These are phyloP conservation scores for Penicillium robsamsonii DNA, from an alignment of 495 filamentous ascomycete genomes.

Conservation along the genomic window DNA sequence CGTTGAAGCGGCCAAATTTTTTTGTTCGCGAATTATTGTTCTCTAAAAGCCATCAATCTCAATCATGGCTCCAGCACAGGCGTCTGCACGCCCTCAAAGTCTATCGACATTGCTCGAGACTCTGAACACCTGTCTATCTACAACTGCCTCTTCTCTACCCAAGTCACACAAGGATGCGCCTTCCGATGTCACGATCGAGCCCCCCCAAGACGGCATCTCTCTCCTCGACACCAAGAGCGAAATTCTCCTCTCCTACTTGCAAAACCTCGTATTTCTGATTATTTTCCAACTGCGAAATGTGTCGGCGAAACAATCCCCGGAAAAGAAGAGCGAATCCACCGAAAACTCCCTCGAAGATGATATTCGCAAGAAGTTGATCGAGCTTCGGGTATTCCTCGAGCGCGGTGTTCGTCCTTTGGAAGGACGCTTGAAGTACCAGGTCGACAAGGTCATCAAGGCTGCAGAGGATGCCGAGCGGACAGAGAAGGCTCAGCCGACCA, in stretches of 20 bases:
- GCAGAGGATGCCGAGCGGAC: slow-evolving; percentile 68
- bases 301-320: slow-evolving; percentile 20
- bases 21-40: slow-evolving; percentile 12
- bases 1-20: slow-evolving; percentile 27
- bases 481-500: slow-evolving; percentile 26
- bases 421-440: slow-evolving; percentile 77
- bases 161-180: slow-evolving; percentile 38
- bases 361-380: slow-evolving; percentile 79
- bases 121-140: slow-evolving; percentile 60
- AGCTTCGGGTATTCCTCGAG: slow-evolving; percentile 83
- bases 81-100: slow-evolving; percentile 25
- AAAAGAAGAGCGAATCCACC: slow-evolving; percentile 27
- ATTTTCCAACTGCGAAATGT: slow-evolving; percentile 71
- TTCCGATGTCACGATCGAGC: slow-evolving; percentile 49
- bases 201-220: slow-evolving; percentile 83
- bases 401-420: slow-evolving; percentile 90
- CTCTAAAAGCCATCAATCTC: slow-evolving; percentile 9
- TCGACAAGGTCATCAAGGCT: slow-evolving; percentile 84
- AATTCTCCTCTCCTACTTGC: slow-evolving; percentile 89
- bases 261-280: slow-evolving; percentile 88
- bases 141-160: slow-evolving; percentile 60
- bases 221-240: slow-evolving; percentile 95
- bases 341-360: slow-evolving; percentile 47
- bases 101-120: slow-evolving; percentile 60
- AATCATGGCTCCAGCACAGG: slow-evolving; percentile 31